Conservation (phyloP, 176 grass and related monocot species). For the Oryza australiensis region DNA sequence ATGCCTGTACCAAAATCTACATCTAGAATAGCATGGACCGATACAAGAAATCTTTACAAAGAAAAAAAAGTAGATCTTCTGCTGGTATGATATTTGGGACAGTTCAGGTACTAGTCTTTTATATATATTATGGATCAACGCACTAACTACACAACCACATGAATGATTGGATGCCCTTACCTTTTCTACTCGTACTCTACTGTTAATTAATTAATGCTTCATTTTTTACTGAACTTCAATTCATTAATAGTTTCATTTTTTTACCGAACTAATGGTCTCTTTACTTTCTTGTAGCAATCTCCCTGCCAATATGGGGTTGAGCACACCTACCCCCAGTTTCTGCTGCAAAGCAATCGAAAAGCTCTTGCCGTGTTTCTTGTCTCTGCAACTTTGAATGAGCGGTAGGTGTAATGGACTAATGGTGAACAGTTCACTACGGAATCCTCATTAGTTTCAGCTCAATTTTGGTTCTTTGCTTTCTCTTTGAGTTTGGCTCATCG, state of each 20-base stretch:
- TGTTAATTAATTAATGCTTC: background rate
- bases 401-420: slow-evolving; percentile 2
- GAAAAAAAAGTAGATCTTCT: background rate
- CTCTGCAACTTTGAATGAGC: slow-evolving; percentile 32
- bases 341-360: slow-evolving; percentile 3
- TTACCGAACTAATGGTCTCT: background rate
- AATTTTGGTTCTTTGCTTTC: background rate
- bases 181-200: background rate
- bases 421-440: background rate
- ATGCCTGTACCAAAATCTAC: background rate
- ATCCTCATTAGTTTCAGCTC: background rate
- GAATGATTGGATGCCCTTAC: background rate
- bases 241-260: background rate
- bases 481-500: slow-evolving; percentile 27
- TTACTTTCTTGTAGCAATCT: background rate
- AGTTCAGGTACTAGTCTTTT: background rate
- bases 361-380: slow-evolving; percentile 24
- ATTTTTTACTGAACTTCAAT: background rate
- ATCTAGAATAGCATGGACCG: background rate
- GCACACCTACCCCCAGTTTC: background rate
- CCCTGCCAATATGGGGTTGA: background rate
- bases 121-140: background rate
- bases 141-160: background rate
- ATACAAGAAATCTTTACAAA: background rate
- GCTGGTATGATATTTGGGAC: background rate